Conservation (phyloP, 78 protist genomes). For the Polysphondylium violaceum region DNA sequence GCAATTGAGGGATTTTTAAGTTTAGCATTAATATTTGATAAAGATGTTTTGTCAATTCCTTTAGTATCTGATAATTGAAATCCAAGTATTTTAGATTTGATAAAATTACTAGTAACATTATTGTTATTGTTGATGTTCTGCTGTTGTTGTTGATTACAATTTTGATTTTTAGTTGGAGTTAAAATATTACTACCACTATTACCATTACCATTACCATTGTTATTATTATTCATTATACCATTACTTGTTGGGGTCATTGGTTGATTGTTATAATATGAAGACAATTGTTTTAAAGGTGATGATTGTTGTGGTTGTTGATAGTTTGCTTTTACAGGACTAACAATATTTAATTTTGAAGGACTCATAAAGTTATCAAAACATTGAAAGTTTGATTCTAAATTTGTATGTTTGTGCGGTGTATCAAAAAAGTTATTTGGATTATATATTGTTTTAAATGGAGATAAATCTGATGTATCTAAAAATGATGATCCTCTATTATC, state of each 20-base stretch:
- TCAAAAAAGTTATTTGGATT: constrained; percentile 30
- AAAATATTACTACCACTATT: background rate
- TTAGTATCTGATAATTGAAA: constrained; percentile 11
- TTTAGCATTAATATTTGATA: constrained; percentile 50
- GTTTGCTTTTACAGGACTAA: background rate
- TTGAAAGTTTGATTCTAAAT: background rate
- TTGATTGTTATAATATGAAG: too few relatives aligned
- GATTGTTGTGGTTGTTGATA: constrained; percentile 5
- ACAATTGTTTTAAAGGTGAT: background rate
- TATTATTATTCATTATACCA: constrained; percentile 5
- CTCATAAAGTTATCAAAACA: constrained; percentile 18
- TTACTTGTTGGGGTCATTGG: constrained; percentile 13
- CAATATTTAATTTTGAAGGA: background rate
- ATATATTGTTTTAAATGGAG: constrained; percentile 47
- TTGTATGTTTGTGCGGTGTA: constrained; percentile 2
- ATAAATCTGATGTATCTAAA: constrained; percentile 15
- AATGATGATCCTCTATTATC: constrained; percentile 24
- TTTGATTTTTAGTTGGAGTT: background rate
- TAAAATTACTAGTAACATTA: background rate
- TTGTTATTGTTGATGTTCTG: background rate
- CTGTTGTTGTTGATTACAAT: background rate
- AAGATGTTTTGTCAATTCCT: constrained; percentile 54
- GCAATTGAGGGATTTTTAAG: background rate
- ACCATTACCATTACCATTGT: background rate
- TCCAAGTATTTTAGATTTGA: background rate